Percentiles rank a stretch among this genome's conserved stretches.
Evolutionary conservation across 2,329 filamentous ascomycete species (phyloP).

Genomic region (Aspergillus awamori): DNA sequence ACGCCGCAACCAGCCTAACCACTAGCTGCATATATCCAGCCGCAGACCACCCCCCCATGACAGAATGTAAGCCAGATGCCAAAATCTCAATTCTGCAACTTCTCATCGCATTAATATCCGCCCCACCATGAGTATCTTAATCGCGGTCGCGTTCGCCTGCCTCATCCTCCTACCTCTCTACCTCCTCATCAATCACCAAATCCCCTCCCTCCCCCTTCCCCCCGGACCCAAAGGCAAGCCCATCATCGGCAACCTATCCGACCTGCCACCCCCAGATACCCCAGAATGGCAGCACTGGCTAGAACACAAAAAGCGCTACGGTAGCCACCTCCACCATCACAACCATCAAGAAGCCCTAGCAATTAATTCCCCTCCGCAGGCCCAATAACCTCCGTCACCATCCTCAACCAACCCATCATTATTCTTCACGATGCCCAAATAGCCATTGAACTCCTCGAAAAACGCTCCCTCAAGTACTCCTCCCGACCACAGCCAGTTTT

Average conservation of each 20-base stretch:
- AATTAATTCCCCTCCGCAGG: conserved; percentile 12
- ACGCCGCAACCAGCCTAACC: too few relatives aligned
- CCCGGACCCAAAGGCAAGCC: conserved; percentile 54
- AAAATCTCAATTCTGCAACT: too few relatives aligned
- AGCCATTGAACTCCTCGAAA: conserved; percentile 37
- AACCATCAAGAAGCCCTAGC: not conserved
- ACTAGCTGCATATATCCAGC: too few relatives aligned
- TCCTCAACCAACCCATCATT: conserved; percentile 36
- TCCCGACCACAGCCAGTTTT: conserved; percentile 32
- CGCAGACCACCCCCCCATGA: too few relatives aligned
- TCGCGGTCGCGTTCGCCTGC: too few relatives aligned
- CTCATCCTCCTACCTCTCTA: not conserved
- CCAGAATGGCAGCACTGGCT: conserved; percentile 47
- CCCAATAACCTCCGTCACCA: conserved; percentile 38
- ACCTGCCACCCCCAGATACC: conserved; percentile 46
- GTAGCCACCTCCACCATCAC: conserved; percentile 12
- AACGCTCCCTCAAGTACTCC: conserved; percentile 29
- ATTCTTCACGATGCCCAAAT: conserved; percentile 35
- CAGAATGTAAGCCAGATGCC: too few relatives aligned
- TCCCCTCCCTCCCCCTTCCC: conserved; percentile 36
- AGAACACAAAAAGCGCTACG: conserved; percentile 44
- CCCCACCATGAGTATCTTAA: too few relatives aligned
- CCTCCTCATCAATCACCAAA: not conserved
- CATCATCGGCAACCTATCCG: conserved; percentile 52
- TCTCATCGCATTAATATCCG: too few relatives aligned